Percentiles rank a stretch among this genome's conserved stretches.
These are phyloP conservation scores for Piper betle DNA, from an alignment of 164 flowering plant species.

Conservation along the genomic window DNA sequence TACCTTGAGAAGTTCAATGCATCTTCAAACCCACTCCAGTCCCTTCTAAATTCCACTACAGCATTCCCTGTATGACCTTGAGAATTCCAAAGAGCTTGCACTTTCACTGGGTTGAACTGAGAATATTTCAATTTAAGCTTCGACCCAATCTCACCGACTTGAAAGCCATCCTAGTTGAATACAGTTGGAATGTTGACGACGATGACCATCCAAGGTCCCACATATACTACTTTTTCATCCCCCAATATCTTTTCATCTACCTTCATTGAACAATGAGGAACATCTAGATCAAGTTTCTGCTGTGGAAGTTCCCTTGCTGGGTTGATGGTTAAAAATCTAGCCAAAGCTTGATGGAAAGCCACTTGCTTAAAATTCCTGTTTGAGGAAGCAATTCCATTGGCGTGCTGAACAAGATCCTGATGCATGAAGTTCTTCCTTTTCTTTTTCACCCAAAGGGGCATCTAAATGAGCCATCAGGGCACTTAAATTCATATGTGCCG, in stretches of 20 bases:
- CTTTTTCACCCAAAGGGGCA: slow-evolving; percentile 81
- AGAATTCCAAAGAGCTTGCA: slow-evolving; percentile 9
- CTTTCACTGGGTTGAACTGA: slow-evolving; percentile 5
- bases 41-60: slow-evolving; percentile 10
- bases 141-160: slow-evolving; percentile 3
- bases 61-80: slow-evolving; percentile 9
- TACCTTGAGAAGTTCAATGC: slow-evolving; percentile 5
- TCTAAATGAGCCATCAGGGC: slow-evolving; percentile 27
- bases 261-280: neutral
- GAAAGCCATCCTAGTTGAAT: slow-evolving; percentile 5
- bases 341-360: slow-evolving; percentile 68
- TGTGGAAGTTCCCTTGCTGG: slow-evolving; percentile 6
- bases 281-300: neutral
- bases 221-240: neutral
- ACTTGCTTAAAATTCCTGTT: slow-evolving; percentile 51
- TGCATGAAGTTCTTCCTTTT: slow-evolving; percentile 37
- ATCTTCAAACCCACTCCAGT: slow-evolving; percentile 8
- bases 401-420: slow-evolving; percentile 78
- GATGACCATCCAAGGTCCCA: neutral
- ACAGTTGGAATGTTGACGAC: slow-evolving; percentile 8
- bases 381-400: slow-evolving; percentile 53
- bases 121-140: slow-evolving; percentile 7
- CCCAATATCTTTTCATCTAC: neutral
- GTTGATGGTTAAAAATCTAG: slow-evolving; percentile 50
- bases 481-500: slow-evolving; percentile 34